Conservation (phyloP, 2,329 filamentous ascomycete species). For the Karstenula rhodostoma region DNA sequence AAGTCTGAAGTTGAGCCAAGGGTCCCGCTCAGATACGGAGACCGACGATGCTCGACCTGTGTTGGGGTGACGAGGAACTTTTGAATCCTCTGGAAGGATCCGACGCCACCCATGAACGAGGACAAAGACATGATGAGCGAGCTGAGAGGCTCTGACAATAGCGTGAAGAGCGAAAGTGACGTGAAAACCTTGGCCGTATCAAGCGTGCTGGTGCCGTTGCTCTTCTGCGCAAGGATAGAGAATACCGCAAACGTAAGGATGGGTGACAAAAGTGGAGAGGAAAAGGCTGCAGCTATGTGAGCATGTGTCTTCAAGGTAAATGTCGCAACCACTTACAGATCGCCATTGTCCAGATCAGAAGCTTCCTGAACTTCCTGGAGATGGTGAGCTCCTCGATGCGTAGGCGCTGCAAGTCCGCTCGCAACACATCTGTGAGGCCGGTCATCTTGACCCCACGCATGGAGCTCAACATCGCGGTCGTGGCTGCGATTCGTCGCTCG, state of each 20-base stretch:
- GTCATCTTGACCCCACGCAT: constrained; percentile 57
- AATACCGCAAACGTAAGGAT: constrained; percentile 58
- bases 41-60: constrained; percentile 31
- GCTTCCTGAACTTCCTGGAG: constrained; percentile 45
- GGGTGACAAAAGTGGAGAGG: constrained; percentile 49
- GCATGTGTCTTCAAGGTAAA: neutral
- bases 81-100: constrained; percentile 58
- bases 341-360: constrained; percentile 48
- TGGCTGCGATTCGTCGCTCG: constrained; percentile 54
- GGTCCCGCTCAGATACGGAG: constrained; percentile 29
- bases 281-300: constrained; percentile 33
- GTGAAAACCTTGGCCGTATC: constrained; percentile 56
- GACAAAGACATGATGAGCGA: constrained; percentile 57
- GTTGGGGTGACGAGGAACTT: constrained; percentile 50
- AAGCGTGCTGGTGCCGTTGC: constrained; percentile 41
- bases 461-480: constrained; percentile 52
- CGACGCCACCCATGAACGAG: constrained; percentile 55
- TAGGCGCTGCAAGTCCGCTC: constrained; percentile 40
- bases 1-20: constrained; percentile 29
- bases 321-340: constrained; percentile 33
- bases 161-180: constrained; percentile 57
- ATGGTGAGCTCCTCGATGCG: constrained; percentile 45
- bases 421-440: constrained; percentile 44
- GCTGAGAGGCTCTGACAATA: constrained; percentile 56
- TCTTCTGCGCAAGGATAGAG: constrained; percentile 50